Evolutionary conservation across 2,329 filamentous ascomycete genomes (phyloP).

Genomic region (Huntiella abstrusa): DNA sequence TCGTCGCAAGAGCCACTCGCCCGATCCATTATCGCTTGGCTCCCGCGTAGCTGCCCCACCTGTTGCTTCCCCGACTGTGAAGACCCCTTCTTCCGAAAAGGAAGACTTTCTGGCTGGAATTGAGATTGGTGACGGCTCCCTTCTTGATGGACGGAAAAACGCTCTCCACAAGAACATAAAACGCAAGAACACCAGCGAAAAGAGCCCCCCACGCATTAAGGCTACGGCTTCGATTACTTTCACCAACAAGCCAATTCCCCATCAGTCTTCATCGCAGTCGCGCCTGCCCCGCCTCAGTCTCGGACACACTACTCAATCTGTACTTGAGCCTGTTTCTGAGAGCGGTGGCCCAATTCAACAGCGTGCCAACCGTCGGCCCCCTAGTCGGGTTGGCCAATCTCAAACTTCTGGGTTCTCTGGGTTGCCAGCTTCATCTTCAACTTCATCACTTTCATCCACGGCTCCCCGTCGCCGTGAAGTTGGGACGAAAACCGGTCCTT

Average conservation of each 20-base stretch:
- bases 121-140: constrained; percentile 67
- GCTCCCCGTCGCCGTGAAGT: constrained; percentile 39
- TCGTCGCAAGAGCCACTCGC: constrained; percentile 41
- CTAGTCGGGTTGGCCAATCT: constrained; percentile 50
- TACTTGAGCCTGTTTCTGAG: constrained; percentile 85
- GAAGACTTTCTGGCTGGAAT: constrained; percentile 78
- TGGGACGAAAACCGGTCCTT: constrained; percentile 33
- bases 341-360: constrained; percentile 51
- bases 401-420: constrained; percentile 49
- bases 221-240: constrained; percentile 78
- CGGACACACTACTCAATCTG: constrained; percentile 46
- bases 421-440: constrained; percentile 36
- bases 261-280: constrained; percentile 24
- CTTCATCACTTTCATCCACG: constrained; percentile 24
- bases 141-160: constrained; percentile 62
- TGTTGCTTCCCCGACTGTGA: constrained; percentile 7
- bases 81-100: constrained; percentile 24
- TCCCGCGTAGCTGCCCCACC: neutral
- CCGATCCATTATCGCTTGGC: constrained; percentile 20
- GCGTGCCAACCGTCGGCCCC: constrained; percentile 39
- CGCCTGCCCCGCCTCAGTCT: constrained; percentile 57
- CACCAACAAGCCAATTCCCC: constrained; percentile 51
- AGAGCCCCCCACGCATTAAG: constrained; percentile 52
- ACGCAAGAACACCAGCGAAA: constrained; percentile 51
- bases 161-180: constrained; percentile 85